Percentiles rank a stretch among this genome's conserved stretches.
These are phyloP conservation scores for Phaeotremella fagi DNA, from an alignment of 768 basidiomycete species.

Conservation along the genomic window DNA sequence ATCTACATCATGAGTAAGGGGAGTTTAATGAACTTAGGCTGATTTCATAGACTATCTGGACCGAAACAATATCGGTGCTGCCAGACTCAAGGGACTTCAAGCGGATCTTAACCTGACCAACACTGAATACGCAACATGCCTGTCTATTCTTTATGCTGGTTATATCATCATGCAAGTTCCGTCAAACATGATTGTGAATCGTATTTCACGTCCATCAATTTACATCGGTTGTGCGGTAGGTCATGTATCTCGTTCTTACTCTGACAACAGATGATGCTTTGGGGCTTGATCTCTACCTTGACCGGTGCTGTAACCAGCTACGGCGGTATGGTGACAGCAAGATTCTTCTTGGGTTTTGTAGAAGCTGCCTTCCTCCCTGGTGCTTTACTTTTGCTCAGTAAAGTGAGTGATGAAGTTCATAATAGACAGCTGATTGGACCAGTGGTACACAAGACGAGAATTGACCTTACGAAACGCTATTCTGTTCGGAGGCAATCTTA, in stretches of 20 bases:
- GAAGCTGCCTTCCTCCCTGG: constrained; percentile 60
- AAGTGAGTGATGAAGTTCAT: constrained; percentile 66
- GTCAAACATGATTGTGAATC: constrained; percentile 38
- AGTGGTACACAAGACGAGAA: not conserved
- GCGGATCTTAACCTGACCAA: constrained; percentile 38
- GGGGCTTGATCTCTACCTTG: constrained; percentile 49
- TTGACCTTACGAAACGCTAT: constrained; percentile 57
- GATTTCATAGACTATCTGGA: constrained; percentile 13
- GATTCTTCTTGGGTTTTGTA: constrained; percentile 65
- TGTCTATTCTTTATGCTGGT: constrained; percentile 43
- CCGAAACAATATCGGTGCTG: constrained; percentile 32
- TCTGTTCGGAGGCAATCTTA: constrained; percentile 61
- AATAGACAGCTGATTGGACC: not conserved
- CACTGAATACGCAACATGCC: constrained; percentile 28
- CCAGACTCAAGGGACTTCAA: constrained; percentile 33
- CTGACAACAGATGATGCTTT: constrained; percentile 4
- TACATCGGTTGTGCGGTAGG: constrained; percentile 13
- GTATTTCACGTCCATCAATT: constrained; percentile 24
- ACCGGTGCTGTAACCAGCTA: constrained; percentile 55
- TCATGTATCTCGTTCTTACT: not conserved
- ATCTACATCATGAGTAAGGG: not conserved
- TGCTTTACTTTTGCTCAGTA: constrained; percentile 61
- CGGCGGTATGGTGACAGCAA: constrained; percentile 49
- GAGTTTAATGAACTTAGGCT: constrained; percentile 12
- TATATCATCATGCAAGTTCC: constrained; percentile 28